Conservation (phyloP, 257 asterid genomes). For the Solanum boliviense region DNA sequence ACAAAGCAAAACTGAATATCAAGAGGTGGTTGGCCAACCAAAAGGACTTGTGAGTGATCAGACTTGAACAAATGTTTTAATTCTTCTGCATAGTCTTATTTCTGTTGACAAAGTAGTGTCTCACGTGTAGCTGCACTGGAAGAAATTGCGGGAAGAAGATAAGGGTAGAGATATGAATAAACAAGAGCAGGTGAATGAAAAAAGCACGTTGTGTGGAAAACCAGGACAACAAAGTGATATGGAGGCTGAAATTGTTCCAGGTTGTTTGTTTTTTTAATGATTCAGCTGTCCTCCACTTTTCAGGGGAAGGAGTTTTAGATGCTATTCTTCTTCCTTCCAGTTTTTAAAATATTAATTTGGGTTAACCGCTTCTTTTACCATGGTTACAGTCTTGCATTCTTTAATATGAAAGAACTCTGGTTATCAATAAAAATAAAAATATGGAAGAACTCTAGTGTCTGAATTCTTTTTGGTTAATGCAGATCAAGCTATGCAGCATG, state of each 20-base stretch:
- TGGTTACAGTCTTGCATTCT: not conserved
- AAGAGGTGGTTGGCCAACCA: conserved; percentile 4
- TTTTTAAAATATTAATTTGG: not conserved
- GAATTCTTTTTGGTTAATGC: not conserved
- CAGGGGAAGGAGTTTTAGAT: not conserved
- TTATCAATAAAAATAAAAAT: not conserved
- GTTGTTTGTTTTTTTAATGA: not conserved
- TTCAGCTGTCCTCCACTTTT: not conserved
- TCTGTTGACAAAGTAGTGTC: not conserved
- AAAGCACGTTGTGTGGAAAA: not conserved
- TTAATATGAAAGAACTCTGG: not conserved
- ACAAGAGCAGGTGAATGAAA: not conserved
- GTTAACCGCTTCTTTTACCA: not conserved
- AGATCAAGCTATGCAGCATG: not conserved
- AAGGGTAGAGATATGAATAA: not conserved
- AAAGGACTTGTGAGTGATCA: conserved; percentile 4
- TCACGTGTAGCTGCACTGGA: conserved; percentile 2
- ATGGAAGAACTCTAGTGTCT: not conserved
- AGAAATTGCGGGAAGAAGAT: not conserved
- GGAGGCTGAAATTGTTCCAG: not conserved
- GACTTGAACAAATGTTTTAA: not conserved
- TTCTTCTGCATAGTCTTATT: not conserved
- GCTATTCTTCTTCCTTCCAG: not conserved
- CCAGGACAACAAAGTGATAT: not conserved
- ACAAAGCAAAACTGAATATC: not conserved